Conservation (phyloP, 2,329 filamentous ascomycete genomes). For the Boeremia exigua region DNA sequence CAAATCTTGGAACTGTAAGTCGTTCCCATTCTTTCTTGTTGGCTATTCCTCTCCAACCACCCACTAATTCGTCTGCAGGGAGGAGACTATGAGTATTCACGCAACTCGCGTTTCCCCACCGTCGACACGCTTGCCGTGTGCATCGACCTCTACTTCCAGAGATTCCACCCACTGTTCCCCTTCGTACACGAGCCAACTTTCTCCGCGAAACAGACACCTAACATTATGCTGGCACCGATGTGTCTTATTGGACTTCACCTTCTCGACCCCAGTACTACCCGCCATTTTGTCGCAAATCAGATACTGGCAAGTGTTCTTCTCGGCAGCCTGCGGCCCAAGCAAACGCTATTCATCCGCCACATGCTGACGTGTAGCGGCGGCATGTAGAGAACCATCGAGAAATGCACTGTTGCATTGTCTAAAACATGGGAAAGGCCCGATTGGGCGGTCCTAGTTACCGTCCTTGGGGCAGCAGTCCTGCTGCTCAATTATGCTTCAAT, state of each 20-base stretch:
- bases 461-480: not conserved
- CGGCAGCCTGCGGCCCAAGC: not conserved
- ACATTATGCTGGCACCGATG: not conserved
- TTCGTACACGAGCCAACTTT: not conserved
- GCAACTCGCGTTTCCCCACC: not conserved
- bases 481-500: not conserved
- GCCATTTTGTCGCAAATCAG: not conserved
- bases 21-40: not conserved
- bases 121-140: not conserved
- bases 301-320: not conserved
- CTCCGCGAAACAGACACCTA: not conserved
- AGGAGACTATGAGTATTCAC: not conserved
- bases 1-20: not conserved
- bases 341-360: not conserved
- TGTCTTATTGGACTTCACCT: not conserved
- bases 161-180: not conserved
- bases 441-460: not conserved
- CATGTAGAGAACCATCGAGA: not conserved
- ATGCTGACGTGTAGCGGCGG: not conserved
- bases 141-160: slow-evolving; percentile 1
- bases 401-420: not conserved
- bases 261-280: not conserved
- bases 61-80: not conserved
- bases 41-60: not conserved
- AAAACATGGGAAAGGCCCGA: not conserved